A percentile compares a stretch with the other conserved stretches of the same genome.
Conservation (phyloP, 2,329 filamentous ascomycete species). For the Colletotrichum sp. region DNA sequence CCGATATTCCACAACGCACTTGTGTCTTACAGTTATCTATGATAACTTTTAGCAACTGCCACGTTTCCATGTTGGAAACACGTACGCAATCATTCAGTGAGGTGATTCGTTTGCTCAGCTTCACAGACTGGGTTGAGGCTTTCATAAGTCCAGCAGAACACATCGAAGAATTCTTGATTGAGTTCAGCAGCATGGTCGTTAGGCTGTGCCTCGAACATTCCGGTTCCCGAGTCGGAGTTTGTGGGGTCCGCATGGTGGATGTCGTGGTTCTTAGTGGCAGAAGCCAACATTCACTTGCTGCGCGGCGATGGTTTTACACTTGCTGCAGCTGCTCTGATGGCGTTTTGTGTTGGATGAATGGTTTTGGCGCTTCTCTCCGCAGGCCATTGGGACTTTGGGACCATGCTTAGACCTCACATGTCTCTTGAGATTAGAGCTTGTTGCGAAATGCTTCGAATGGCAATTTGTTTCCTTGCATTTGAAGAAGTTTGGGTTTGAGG, state of each 20-base stretch:
- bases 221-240: rapidly evolving
- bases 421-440: neutral
- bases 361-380: neutral
- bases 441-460: rapidly evolving
- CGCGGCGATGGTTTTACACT: neutral
- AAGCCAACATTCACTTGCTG: rapidly evolving
- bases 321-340: neutral
- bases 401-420: neutral
- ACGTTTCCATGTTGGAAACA: rapidly evolving
- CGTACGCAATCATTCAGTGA: neutral
- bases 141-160: neutral
- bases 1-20: rapidly evolving
- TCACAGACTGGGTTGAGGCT: rapidly evolving
- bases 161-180: neutral
- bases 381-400: neutral
- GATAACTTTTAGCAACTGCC: rapidly evolving
- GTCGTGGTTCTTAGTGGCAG: rapidly evolving
- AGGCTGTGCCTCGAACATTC: rapidly evolving
- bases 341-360: neutral
- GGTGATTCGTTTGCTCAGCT: neutral
- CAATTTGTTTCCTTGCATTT: neutral
- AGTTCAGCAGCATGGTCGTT: rapidly evolving
- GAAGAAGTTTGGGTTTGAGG: rapidly evolving
- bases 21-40: neutral
- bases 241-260: rapidly evolving